These are phyloP conservation scores for Cicer yamashitae DNA, from an alignment of 306 rosid genomes.

Conservation along the genomic window DNA sequence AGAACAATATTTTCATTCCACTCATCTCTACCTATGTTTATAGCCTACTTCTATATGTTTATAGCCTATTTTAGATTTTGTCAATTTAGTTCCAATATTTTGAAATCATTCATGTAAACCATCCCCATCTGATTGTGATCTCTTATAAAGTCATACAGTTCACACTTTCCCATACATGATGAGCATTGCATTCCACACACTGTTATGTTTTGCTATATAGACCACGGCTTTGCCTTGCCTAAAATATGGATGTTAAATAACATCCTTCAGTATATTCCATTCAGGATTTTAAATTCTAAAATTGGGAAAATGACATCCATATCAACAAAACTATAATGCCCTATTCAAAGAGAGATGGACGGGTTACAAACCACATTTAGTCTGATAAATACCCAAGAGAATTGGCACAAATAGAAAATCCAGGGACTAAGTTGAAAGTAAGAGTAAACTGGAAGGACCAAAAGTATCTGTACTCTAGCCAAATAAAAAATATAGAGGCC, in stretches of 20 bases:
- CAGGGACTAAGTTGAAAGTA: conserved; percentile 10
- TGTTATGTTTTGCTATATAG: conserved; percentile 29
- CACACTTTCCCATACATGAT: conserved; percentile 21
- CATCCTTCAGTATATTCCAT: conserved; percentile 28
- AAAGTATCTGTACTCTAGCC: conserved; percentile 18
- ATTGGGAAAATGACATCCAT: conserved; percentile 27
- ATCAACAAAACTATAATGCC: conserved; percentile 30
- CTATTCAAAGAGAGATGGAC: not conserved
- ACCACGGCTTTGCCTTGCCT: conserved; percentile 13
- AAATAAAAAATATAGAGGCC: not conserved
- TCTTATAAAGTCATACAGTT: conserved; percentile 16
- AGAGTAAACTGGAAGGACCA: conserved; percentile 31
- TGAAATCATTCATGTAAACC: conserved; percentile 11
- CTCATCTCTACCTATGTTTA: not conserved
- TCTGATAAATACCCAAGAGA: conserved; percentile 16
- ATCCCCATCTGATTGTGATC: conserved; percentile 14
- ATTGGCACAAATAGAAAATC: conserved; percentile 24
- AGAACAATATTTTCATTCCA: conserved; percentile 37
- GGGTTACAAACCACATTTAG: conserved; percentile 1
- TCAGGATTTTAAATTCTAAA: conserved; percentile 24
- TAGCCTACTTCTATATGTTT: conserved; percentile 3
- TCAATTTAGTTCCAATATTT: conserved; percentile 32
- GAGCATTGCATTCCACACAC: conserved; percentile 10
- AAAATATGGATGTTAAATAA: conserved; percentile 19
- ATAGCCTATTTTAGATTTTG: not conserved